Conservation (phyloP, 73 alveolate species). For the Uronychia setigera region DNA sequence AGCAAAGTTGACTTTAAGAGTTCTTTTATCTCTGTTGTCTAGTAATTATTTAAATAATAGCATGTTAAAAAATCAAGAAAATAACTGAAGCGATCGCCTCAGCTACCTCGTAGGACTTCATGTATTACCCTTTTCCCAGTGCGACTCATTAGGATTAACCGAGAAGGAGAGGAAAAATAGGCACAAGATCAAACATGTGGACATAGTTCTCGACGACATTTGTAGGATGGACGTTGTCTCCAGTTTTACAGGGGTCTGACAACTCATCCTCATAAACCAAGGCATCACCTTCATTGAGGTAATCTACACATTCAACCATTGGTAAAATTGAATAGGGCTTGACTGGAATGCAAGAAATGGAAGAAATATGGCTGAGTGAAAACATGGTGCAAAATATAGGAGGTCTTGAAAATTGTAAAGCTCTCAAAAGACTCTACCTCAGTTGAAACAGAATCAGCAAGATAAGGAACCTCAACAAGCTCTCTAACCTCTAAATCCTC, state of each 20-base stretch:
- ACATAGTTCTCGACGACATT: slow-evolving; percentile 73
- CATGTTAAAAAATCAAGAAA: neutral
- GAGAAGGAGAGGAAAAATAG: slow-evolving; percentile 3
- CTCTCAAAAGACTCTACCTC: slow-evolving; percentile 35
- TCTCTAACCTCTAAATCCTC: slow-evolving; percentile 4
- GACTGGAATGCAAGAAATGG: slow-evolving; percentile 10
- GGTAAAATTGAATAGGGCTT: slow-evolving; percentile 62
- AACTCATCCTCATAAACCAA: slow-evolving; percentile 71
- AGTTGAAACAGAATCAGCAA: slow-evolving; percentile 34
- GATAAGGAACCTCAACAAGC: slow-evolving; percentile 39
- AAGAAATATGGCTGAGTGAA: slow-evolving; percentile 44
- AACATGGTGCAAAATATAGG: slow-evolving; percentile 35
- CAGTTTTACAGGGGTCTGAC: slow-evolving; percentile 57
- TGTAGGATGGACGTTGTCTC: slow-evolving; percentile 71
- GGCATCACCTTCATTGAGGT: slow-evolving; percentile 62
- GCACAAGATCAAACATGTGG: slow-evolving; percentile 61
- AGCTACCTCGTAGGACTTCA: neutral
- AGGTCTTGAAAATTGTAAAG: slow-evolving; percentile 36
- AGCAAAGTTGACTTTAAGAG: neutral
- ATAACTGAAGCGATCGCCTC: neutral
- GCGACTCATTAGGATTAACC: slow-evolving; percentile 3
- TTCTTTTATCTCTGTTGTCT: neutral
- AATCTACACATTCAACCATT: neutral
- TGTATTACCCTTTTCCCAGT: neutral
- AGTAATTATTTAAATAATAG: neutral